A percentile compares a stretch with the other conserved stretches of the same genome.
phyloP scores from a whole-genome alignment of 192 early-diverging fungal species.

The Dimargaris xerosporica region DNA sequence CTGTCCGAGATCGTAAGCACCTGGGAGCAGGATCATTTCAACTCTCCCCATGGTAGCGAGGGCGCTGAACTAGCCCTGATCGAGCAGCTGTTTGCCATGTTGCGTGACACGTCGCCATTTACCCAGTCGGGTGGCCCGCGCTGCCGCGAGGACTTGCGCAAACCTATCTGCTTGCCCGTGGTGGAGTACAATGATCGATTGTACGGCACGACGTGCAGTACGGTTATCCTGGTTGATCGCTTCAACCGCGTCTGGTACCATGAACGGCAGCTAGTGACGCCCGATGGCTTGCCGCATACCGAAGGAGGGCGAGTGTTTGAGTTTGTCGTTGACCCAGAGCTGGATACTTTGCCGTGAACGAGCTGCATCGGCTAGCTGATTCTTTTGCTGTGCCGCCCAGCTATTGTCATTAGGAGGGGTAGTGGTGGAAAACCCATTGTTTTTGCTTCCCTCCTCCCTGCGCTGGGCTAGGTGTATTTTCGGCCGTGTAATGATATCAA shows the following conservation, averaged over 20 bases:
- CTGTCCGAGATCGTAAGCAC: neutral
- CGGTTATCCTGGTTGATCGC: slow-evolving; percentile 7
- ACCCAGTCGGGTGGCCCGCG: neutral
- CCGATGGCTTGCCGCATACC: neutral
- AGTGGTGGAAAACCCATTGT: no score
- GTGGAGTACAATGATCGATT: neutral
- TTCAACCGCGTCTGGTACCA: neutral
- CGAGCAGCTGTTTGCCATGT: neutral
- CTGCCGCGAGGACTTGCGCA: neutral
- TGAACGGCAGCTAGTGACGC: slow-evolving; percentile 5
- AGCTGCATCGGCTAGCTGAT: no score
- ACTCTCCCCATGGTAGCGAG: neutral
- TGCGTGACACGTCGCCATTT: slow-evolving; percentile 9
- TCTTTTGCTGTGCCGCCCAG: no score
- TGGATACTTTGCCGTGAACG: no score
- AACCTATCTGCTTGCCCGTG: slow-evolving; percentile 9
- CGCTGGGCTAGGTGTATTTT: no score
- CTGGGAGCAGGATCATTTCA: neutral
- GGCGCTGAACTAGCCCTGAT: neutral
- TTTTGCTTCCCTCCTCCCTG: no score
- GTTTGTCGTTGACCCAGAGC: slow-evolving; percentile 7
- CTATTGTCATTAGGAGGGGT: no score
- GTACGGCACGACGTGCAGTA: slow-evolving; percentile 6
- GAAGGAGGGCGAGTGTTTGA: slow-evolving; percentile 2
- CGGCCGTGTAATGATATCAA: no score